Evolutionary conservation across 2,329 filamentous ascomycete genomes (phyloP).

Genomic region (Pseudonectria buxi): DNA sequence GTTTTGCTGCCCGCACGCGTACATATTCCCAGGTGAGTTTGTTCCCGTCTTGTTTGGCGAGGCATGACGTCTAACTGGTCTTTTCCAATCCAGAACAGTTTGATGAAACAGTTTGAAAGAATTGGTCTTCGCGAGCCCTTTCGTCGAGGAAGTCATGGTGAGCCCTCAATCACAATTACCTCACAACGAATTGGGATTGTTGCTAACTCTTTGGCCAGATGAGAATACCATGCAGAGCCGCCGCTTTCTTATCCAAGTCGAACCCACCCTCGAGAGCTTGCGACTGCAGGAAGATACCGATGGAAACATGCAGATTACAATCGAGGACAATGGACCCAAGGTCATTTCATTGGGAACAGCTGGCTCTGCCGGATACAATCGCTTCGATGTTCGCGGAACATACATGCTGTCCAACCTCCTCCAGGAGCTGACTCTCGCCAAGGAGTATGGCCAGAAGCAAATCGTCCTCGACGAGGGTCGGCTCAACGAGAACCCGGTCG

Average conservation of each 20-base stretch:
- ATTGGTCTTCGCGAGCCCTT: conserved; percentile 48
- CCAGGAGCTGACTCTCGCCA: conserved; percentile 87
- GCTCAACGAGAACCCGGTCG: conserved; percentile 91
- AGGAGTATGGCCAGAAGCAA: conserved; percentile 82
- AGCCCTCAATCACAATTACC: conserved; percentile 9
- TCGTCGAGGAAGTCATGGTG: conserved; percentile 54
- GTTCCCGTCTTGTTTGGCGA: not conserved
- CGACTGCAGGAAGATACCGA: conserved; percentile 87
- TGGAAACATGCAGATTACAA: conserved; percentile 92
- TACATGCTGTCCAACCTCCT: conserved; percentile 97
- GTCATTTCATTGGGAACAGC: conserved; percentile 79
- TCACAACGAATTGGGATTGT: not conserved
- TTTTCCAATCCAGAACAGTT: conserved; percentile 37
- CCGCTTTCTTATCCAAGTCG: conserved; percentile 81
- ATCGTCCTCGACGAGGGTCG: conserved; percentile 88
- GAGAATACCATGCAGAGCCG: conserved; percentile 61
- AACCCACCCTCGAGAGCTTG: conserved; percentile 71
- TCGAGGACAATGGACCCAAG: conserved; percentile 92
- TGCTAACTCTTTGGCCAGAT: conserved; percentile 45
- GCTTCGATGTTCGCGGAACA: conserved; percentile 86
- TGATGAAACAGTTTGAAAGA: conserved; percentile 47
- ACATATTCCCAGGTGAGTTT: conserved; percentile 49
- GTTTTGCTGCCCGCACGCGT: conserved; percentile 43
- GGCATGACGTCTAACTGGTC: conserved; percentile 20
- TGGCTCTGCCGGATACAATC: conserved; percentile 77